phyloP scores from a whole-genome alignment of 2,329 filamentous ascomycete genomes.

The Colletotrichum gloeosporioides region DNA sequence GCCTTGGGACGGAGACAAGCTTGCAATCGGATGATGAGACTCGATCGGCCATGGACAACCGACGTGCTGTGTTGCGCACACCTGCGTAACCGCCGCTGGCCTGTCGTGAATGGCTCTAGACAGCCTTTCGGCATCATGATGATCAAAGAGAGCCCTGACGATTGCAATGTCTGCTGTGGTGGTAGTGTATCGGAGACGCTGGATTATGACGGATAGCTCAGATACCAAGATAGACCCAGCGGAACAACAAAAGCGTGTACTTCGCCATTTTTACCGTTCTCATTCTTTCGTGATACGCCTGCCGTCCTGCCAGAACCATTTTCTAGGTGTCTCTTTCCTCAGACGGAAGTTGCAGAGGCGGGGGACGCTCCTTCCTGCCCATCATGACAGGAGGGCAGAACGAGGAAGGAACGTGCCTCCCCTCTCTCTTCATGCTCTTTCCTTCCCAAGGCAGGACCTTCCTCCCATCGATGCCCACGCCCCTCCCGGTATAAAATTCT shows the following conservation, averaged over 20 bases:
- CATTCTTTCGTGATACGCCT: fast-evolving
- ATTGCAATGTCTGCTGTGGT: constrained; percentile 27
- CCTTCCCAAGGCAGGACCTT: background rate
- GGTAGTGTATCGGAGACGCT: background rate
- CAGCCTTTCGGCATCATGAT: constrained; percentile 42
- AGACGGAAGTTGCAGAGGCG: background rate
- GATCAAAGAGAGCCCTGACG: constrained; percentile 69
- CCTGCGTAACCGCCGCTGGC: constrained; percentile 44
- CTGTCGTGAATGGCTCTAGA: constrained; percentile 42
- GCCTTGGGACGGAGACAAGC: background rate
- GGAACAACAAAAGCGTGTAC: background rate
- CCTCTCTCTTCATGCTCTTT: background rate
- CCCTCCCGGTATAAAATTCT: background rate
- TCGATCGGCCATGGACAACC: constrained; percentile 17
- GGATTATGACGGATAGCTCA: background rate
- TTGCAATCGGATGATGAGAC: constrained; percentile 55
- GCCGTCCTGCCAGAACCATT: fast-evolving
- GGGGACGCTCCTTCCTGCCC: background rate
- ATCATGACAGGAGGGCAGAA: background rate
- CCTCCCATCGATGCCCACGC: background rate
- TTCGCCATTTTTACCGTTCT: background rate
- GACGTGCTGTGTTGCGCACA: constrained; percentile 25
- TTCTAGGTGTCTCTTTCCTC: background rate
- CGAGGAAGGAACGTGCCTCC: background rate
- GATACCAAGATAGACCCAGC: background rate